A percentile compares a stretch with the other conserved stretches of the same genome.
phyloP scores from a whole-genome alignment of 345 rosid genomes.

The Lepidium aucheri region DNA sequence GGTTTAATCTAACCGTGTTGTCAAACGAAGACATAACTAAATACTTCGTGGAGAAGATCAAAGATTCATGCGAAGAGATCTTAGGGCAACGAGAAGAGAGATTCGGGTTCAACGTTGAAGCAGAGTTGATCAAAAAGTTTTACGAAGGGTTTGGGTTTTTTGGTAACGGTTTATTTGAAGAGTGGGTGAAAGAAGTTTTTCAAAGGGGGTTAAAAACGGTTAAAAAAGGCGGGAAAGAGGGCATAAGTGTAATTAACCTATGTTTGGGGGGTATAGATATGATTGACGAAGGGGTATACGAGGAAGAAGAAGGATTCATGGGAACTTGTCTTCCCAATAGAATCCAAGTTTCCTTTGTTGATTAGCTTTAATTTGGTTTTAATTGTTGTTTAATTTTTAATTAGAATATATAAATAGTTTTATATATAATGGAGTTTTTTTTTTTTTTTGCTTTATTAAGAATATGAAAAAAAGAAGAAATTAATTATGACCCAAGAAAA shows the following conservation, averaged over 20 bases:
- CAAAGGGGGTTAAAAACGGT: slow-evolving; percentile 35
- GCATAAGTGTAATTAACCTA: slow-evolving; percentile 31
- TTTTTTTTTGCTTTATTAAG: not conserved
- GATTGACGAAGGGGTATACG: slow-evolving; percentile 28
- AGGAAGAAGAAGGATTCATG: slow-evolving; percentile 30
- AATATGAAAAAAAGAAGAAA: not conserved
- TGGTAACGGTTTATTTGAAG: slow-evolving; percentile 46
- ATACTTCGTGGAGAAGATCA: slow-evolving; percentile 33
- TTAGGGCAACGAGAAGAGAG: slow-evolving; percentile 34
- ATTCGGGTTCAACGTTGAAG: slow-evolving; percentile 42
- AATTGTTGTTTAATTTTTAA: not conserved
- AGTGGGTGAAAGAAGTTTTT: slow-evolving; percentile 66
- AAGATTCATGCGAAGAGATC: slow-evolving; percentile 34
- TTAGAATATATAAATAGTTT: not conserved
- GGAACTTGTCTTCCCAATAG: slow-evolving; percentile 29
- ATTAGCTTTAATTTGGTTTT: slow-evolving; percentile 18
- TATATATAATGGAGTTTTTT: not conserved
- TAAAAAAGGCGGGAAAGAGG: slow-evolving; percentile 31
- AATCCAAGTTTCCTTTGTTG: slow-evolving; percentile 31
- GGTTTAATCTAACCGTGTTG: slow-evolving; percentile 35
- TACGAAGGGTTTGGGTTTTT: slow-evolving; percentile 24
- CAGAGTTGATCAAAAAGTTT: slow-evolving; percentile 46
- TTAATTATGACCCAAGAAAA: slow-evolving; percentile 24
- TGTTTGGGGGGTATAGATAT: slow-evolving; percentile 30
- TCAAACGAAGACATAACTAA: slow-evolving; percentile 30